Conservation (phyloP, 257 asterid genomes). For the Solanum sejunctum region DNA sequence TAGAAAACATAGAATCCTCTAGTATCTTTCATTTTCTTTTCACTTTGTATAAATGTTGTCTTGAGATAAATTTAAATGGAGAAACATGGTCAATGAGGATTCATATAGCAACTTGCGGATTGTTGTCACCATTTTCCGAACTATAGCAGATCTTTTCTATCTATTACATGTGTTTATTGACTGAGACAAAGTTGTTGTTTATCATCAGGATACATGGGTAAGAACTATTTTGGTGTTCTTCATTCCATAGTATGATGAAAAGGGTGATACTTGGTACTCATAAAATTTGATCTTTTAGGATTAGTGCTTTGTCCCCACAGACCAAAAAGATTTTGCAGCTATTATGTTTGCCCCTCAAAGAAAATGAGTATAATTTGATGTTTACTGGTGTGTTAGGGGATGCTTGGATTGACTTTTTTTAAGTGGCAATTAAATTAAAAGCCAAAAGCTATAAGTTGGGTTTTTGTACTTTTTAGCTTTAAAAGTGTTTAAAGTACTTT, state of each 20-base stretch:
- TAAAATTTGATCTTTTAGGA: conserved; percentile 10
- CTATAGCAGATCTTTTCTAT: conserved; percentile 79
- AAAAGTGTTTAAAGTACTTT: too few relatives aligned
- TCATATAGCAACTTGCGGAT: conserved; percentile 22
- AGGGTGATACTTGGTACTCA: not conserved
- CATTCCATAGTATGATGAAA: not conserved
- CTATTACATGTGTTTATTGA: conserved; percentile 66
- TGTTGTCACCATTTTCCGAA: conserved; percentile 70
- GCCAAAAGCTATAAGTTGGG: too few relatives aligned
- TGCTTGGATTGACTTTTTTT: too few relatives aligned
- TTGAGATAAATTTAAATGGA: not conserved
- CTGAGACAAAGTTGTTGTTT: conserved; percentile 51
- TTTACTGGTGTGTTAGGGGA: not conserved
- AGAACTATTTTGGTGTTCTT: not conserved
- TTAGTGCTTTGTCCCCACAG: conserved; percentile 42
- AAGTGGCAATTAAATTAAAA: too few relatives aligned
- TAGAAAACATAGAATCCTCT: too few relatives aligned
- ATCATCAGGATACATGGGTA: conserved; percentile 34
- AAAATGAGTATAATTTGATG: not conserved
- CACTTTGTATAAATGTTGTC: not conserved
- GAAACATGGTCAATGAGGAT: not conserved
- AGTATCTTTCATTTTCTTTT: too few relatives aligned
- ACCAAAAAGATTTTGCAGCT: conserved; percentile 47
- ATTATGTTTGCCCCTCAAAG: conserved; percentile 11
- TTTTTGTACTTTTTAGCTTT: too few relatives aligned